phyloP scores from a whole-genome alignment of 2,329 filamentous ascomycete species.

The Aphanoascus verrucosus region DNA sequence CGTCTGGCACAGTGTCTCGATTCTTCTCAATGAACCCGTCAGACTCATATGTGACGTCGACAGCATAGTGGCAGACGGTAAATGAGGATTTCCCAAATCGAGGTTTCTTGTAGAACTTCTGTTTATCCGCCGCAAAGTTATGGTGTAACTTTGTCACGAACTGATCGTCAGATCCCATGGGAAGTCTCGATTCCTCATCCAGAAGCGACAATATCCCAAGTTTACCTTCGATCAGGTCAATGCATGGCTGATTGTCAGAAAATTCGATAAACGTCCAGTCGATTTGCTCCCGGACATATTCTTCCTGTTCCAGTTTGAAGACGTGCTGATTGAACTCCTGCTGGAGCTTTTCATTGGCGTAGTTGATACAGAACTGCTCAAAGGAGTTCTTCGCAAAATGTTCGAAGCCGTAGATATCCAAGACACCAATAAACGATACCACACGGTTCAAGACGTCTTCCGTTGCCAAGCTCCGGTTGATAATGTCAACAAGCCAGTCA shows the following conservation, averaged over 20 bases:
- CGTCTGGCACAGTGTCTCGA: constrained; percentile 93
- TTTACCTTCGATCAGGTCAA: constrained; percentile 95
- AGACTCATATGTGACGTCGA: constrained; percentile 97
- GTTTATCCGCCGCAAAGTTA: constrained; percentile 81
- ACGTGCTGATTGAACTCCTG: constrained; percentile 99
- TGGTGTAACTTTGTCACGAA: constrained; percentile 95
- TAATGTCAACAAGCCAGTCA: constrained; percentile 97
- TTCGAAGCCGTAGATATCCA: constrained; percentile 99
- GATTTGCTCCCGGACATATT: constrained; percentile 91
- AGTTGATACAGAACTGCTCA: constrained; percentile 99
- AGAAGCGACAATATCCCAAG: constrained; percentile 83
- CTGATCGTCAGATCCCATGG: constrained; percentile 94
- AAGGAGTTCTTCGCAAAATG: constrained; percentile 99
- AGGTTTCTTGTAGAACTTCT: constrained; percentile 97
- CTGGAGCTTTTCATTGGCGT: constrained; percentile 97
- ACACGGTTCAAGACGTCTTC: constrained; percentile 76
- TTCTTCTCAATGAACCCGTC: constrained; percentile 99
- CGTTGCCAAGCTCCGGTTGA: constrained; percentile 81
- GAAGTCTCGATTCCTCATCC: constrained; percentile 90
- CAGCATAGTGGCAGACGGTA: constrained; percentile 94
- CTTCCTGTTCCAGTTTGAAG: constrained; percentile 97
- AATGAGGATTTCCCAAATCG: constrained; percentile 95
- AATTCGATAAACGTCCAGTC: constrained; percentile 99
- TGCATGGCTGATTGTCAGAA: constrained; percentile 97
- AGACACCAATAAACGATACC: constrained; percentile 85